phyloP scores from a whole-genome alignment of 2,329 filamentous ascomycete species.

The Alternaria infectoria region DNA sequence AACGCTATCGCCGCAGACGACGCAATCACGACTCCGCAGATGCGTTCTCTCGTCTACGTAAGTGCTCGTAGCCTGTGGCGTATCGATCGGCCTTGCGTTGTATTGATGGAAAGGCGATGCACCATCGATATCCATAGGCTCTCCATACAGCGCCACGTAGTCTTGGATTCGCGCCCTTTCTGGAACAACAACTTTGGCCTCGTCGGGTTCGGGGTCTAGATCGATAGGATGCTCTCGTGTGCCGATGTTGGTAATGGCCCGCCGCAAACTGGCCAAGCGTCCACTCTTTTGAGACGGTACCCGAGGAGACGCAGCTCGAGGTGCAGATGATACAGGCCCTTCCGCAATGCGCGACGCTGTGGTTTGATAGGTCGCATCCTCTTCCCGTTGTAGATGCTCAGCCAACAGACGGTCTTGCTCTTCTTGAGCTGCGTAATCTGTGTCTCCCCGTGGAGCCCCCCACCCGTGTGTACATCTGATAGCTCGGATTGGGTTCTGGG shows the following conservation, averaged over 20 bases:
- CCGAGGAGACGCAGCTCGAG: background rate
- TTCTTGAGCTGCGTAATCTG: background rate
- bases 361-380: background rate
- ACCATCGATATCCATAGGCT: constrained; percentile 4
- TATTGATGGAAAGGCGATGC: background rate
- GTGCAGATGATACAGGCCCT: background rate
- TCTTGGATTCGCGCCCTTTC: background rate
- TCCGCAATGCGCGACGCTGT: background rate
- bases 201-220: constrained; percentile 9
- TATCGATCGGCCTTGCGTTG: background rate
- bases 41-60: background rate
- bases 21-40: constrained; percentile 22
- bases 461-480: background rate
- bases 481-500: background rate
- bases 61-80: constrained; percentile 3
- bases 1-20: constrained; percentile 26
- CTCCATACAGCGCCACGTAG: background rate
- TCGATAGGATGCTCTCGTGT: constrained; percentile 14
- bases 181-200: background rate
- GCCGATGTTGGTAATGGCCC: background rate
- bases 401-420: constrained; percentile 9
- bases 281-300: background rate
- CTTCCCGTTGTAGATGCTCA: background rate
- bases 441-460: background rate
- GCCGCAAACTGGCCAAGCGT: background rate